Base-by-base conservation (phyloP, 805 yeast genomes). In the Starmerella cellae region DNA sequence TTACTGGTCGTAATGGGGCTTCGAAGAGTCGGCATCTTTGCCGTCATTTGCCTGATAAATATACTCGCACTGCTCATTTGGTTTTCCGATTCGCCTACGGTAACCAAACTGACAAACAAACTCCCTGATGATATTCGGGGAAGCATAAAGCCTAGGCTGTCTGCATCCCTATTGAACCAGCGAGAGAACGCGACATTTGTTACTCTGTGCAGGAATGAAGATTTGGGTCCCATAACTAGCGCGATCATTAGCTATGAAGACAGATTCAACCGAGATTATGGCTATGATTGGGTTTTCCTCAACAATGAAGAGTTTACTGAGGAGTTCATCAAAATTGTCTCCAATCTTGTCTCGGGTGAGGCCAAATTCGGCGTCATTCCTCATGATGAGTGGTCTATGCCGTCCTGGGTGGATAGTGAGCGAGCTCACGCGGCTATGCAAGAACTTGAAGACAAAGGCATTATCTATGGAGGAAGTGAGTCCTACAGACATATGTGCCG, bases 401-500 rank as follows among this genome's bases (percentile, higher is more conserved):
- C 79, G 0, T 61, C 63, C 10, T 61, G 62, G 42, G 58, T 68
- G 8, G 71, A 68, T 47, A 59, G 54, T 9, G 62, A 59, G 2
- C 70, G 62, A 38, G 62, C 81, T 39, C 55, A 68, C 22, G 85
- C 82, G 57, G 66, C 66, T 16, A 68, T 87, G 11, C 70, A 76
- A 33, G 63, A 67, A 13, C 95, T 87, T 58, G 95, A 94, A 27
- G 96, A 88, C 60, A 61, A 82, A 35, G 77, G 75, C 2, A 75
- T 88, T 47, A 70, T 82, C 73, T 88, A 91, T 59, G 97, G 96
- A 1, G 77, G 74, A 46, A 60, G 76, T 67, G 79, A 73, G 42
- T 74, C 87, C 6, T 91, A 91, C 57, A 96, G 88, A 60, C 82
- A 81, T 56, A 91, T 88, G 97, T 91, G 97, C 59, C 71, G 95